phyloP scores from a whole-genome alignment of 2,329 filamentous ascomycete genomes.

The Exophiala dermatitidis region DNA sequence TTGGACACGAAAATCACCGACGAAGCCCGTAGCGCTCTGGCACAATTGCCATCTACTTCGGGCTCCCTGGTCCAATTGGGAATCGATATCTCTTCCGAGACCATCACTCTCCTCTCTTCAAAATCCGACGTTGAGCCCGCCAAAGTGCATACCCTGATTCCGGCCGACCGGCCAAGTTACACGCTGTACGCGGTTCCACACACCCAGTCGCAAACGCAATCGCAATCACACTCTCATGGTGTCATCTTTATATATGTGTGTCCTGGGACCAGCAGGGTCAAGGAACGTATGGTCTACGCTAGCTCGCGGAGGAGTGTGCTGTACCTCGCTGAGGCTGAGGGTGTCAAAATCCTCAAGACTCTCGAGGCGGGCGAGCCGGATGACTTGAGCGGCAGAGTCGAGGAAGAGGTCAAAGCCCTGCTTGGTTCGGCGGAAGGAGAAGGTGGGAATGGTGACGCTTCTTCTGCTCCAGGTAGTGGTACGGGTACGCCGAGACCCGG shows the following conservation, averaged over 20 bases:
- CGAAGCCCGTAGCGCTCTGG: slow-evolving; percentile 47
- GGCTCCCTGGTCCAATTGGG: slow-evolving; percentile 29
- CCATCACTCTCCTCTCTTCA: slow-evolving; percentile 44
- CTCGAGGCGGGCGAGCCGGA: slow-evolving; percentile 54
- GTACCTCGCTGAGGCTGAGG: slow-evolving; percentile 47
- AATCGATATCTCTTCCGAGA: slow-evolving; percentile 48
- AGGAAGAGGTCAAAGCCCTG: slow-evolving; percentile 42
- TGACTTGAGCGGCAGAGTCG: slow-evolving; percentile 50
- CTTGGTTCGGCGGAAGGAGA: not conserved
- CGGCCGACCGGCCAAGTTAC: slow-evolving; percentile 51
- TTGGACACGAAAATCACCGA: slow-evolving; percentile 48
- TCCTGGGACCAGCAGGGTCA: slow-evolving; percentile 54
- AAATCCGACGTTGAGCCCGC: slow-evolving; percentile 33
- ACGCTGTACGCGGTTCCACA: slow-evolving; percentile 44
- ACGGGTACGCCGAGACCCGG: slow-evolving; percentile 43
- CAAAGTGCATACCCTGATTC: slow-evolving; percentile 44
- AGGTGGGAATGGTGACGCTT: slow-evolving; percentile 5
- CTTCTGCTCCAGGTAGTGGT: slow-evolving; percentile 34
- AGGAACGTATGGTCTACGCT: slow-evolving; percentile 60
- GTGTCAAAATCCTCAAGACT: slow-evolving; percentile 52
- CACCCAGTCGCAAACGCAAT: not conserved
- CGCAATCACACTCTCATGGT: not conserved
- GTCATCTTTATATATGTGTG: slow-evolving; percentile 60
- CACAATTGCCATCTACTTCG: slow-evolving; percentile 29
- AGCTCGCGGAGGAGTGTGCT: slow-evolving; percentile 51